Conservation (phyloP, 164 flowering plant genomes). For the Amborella trichopoda region DNA sequence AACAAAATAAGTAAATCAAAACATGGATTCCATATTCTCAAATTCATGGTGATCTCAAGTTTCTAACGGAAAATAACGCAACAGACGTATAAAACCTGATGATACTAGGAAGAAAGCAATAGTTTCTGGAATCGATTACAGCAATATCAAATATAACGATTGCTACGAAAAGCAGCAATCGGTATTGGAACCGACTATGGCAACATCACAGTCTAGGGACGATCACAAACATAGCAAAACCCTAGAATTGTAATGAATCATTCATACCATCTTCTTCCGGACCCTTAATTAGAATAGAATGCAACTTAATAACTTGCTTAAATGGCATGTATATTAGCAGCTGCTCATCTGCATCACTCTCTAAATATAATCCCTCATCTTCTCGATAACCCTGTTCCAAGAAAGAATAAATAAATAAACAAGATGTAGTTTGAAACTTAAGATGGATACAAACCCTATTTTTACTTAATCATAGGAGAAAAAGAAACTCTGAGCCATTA, state of each 20-base stretch:
- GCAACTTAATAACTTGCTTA: constrained; percentile 76
- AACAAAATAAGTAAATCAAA: no score
- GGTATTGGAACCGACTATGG: no score
- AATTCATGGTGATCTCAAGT: no score
- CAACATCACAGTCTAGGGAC: not conserved
- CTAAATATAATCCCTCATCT: constrained; percentile 69
- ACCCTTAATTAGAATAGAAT: constrained; percentile 56
- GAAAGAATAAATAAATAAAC: not conserved
- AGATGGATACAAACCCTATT: not conserved
- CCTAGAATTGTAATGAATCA: no score
- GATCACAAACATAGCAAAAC: no score
- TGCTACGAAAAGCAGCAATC: not conserved
- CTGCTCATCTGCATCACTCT: constrained; percentile 98
- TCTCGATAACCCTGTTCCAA: constrained; percentile 67
- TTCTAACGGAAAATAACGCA: no score
- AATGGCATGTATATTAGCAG: constrained; percentile 83
- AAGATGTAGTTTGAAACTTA: not conserved
- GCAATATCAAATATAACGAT: no score
- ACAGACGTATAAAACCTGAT: no score
- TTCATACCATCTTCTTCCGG: constrained; percentile 84
- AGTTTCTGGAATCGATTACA: no score
- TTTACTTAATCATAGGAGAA: no score
- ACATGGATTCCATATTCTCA: no score
- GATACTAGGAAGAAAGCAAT: no score
- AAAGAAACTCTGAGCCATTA: not conserved